Percentiles rank a stretch among this genome's conserved stretches.
phyloP scores from a whole-genome alignment of 192 early-diverging fungal genomes.

The Cetraspora pellucida region DNA sequence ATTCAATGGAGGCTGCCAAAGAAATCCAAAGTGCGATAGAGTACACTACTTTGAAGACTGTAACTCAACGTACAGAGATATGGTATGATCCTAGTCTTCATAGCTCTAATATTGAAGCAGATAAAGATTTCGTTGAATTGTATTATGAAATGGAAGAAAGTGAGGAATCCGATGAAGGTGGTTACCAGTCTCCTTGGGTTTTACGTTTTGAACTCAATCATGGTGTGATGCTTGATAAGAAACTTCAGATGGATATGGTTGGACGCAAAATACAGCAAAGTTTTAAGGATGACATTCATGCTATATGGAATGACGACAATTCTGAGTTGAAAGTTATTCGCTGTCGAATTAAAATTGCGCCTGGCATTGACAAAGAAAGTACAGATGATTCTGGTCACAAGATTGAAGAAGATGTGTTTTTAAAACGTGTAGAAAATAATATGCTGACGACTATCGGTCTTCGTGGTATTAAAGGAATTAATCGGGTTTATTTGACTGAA shows the following conservation, averaged over 20 bases:
- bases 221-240: slow-evolving; percentile 87
- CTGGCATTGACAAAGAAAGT: slow-evolving; percentile 59
- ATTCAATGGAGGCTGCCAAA: slow-evolving; percentile 83
- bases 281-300: slow-evolving; percentile 80
- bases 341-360: slow-evolving; percentile 79
- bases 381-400: slow-evolving; percentile 56
- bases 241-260: slow-evolving; percentile 83
- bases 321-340: slow-evolving; percentile 84
- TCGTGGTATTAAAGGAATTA: slow-evolving; percentile 85
- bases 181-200: slow-evolving; percentile 72
- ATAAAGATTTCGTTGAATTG: slow-evolving; percentile 85
- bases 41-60: slow-evolving; percentile 86
- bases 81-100: slow-evolving; percentile 93
- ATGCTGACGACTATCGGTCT: slow-evolving; percentile 87
- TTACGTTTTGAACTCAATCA: slow-evolving; percentile 77
- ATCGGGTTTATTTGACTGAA: slow-evolving; percentile 79
- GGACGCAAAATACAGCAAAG: slow-evolving; percentile 75
- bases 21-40: slow-evolving; percentile 85
- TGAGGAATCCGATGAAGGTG: slow-evolving; percentile 63
- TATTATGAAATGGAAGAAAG: slow-evolving; percentile 79
- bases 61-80: slow-evolving; percentile 88
- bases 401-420: slow-evolving; percentile 85
- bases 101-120: slow-evolving; percentile 80
- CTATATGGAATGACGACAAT: slow-evolving; percentile 89
- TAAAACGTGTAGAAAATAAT: slow-evolving; percentile 81